These are phyloP conservation scores for Yamadazyma aaseri DNA, from an alignment of 1,139 yeast genomes.

Conservation along the genomic window DNA sequence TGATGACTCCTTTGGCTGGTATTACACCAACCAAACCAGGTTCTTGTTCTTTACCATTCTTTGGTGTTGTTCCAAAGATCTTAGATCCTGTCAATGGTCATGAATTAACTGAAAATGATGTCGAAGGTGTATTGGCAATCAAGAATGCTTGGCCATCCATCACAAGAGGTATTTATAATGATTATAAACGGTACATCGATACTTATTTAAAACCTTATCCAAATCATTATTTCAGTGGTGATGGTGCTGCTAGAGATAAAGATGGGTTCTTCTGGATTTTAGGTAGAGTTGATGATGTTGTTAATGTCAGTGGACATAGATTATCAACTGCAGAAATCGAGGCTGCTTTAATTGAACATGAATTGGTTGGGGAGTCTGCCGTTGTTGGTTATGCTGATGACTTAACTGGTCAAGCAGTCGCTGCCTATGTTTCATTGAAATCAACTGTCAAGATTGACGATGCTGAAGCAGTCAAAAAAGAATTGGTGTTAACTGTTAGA, in stretches of 20 bases:
- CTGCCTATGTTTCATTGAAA: slow-evolving; percentile 74
- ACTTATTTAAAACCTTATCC: slow-evolving; percentile 96
- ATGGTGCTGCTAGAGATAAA: slow-evolving; percentile 96
- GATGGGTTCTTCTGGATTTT: slow-evolving; percentile 98
- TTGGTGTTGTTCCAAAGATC: slow-evolving; percentile 86
- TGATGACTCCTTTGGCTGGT: slow-evolving; percentile 95
- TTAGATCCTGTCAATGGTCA: slow-evolving; percentile 90
- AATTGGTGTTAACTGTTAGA: slow-evolving; percentile 68
- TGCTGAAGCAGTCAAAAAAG: slow-evolving; percentile 59
- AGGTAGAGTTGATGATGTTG: slow-evolving; percentile 98
- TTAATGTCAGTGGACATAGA: slow-evolving; percentile 96
- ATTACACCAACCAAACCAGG: slow-evolving; percentile 96
- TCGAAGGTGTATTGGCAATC: slow-evolving; percentile 93
- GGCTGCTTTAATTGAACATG: slow-evolving; percentile 72
- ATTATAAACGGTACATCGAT: slow-evolving; percentile 86
- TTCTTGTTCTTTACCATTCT: slow-evolving; percentile 93
- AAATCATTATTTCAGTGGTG: slow-evolving; percentile 96
- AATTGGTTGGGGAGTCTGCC: slow-evolving; percentile 71
- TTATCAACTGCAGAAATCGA: slow-evolving; percentile 95
- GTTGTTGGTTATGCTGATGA: slow-evolving; percentile 82
- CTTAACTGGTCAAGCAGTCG: slow-evolving; percentile 80
- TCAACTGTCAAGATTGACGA: slow-evolving; percentile 39
- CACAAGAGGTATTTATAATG: slow-evolving; percentile 95
- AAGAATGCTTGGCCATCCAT: slow-evolving; percentile 95
- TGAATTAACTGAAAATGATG: slow-evolving; percentile 84